Evolutionary conservation across 139 green algal genomes (phyloP).

Genomic region (Pycnococcus provasolii): DNA sequence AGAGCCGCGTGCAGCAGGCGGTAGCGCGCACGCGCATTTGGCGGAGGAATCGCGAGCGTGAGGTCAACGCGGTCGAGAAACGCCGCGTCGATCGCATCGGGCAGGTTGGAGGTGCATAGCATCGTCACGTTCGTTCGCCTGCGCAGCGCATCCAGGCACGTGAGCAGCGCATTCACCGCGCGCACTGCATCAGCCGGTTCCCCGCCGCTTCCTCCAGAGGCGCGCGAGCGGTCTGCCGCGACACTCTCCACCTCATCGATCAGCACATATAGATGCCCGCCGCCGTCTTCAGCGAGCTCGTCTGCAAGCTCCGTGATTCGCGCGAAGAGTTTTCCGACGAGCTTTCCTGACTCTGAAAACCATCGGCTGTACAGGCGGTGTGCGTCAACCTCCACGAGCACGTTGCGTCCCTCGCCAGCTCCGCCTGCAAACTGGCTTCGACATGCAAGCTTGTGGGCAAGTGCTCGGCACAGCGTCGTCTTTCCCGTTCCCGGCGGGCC

Average conservation of each 20-base stretch:
- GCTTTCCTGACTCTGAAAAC: constrained; percentile 84
- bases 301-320: too few species aligned
- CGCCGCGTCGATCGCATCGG: constrained; percentile 61
- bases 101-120: constrained; percentile 73
- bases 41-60: constrained; percentile 24
- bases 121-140: constrained; percentile 72
- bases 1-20: too few species aligned
- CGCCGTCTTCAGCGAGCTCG: too few species aligned
- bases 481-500: constrained; percentile 70
- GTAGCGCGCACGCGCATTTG: too few species aligned
- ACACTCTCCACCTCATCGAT: constrained; percentile 60
- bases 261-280: too few species aligned
- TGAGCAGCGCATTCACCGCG: constrained; percentile 90
- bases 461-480: constrained; percentile 69
- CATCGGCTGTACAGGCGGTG: constrained; percentile 91
- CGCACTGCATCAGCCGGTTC: constrained; percentile 85
- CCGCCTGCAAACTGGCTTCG: constrained; percentile 48
- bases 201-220: constrained; percentile 54
- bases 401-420: constrained; percentile 4
- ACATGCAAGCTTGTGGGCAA: constrained; percentile 59
- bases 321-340: constrained; percentile 34
- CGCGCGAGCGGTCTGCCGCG: constrained; percentile 34
- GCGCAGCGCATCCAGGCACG: constrained; percentile 79
- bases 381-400: constrained; percentile 89
- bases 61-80: constrained; percentile 98